Evolutionary conservation across 1,284 basidiomycete species (phyloP), one percentile per base, ranked within the genome.

Genomic region (Waitea zeae): DNA sequence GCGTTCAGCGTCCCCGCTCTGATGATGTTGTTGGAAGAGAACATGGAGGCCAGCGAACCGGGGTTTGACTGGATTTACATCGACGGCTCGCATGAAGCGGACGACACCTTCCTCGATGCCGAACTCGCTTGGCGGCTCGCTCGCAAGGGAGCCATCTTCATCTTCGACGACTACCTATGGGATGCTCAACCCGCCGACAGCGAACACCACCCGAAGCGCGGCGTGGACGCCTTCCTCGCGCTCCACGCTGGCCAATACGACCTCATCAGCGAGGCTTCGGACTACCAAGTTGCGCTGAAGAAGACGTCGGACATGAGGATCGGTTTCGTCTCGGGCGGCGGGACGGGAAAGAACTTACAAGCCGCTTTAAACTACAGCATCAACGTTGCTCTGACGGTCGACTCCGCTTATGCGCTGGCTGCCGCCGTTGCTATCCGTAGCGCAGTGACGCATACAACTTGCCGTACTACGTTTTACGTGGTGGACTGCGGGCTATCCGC

Each of bases 161-260:
- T 72, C 31, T 67, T 73, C 41, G 70, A 73, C 42, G 67, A 72
- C 45, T 72, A 72, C 42, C 52, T 53, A 29, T 72, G 70, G 69
- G 43, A 58, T 20, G 53, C 50, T 30, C 58, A 71, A 41, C 63
- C 61, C 1, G 43, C 56, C 24, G 57, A 60, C 5, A 67, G 67
- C 40, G 52, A 56, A 4, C 60, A 67, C 37, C 69, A 71, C 42
- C 70, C 70, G 0, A 63, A 61, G 43, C 57, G 64, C 0, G 69
- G 67, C 3, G 62, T 72, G 34, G 67, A 72, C 36, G 57, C 61
- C 3, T 71, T 73, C 45, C 51, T 72, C 37, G 39, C 41, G 12
- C 54, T 71, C 12, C 70, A 72, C 39, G 41, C 43, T 3, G 64
- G 60, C 33, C 61, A 73, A 44, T 70, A 60, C 46, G 50, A 55